Evolutionary conservation across 139 green algal species (phyloP).

Genomic region (Edaphochlamys debaryana): DNA sequence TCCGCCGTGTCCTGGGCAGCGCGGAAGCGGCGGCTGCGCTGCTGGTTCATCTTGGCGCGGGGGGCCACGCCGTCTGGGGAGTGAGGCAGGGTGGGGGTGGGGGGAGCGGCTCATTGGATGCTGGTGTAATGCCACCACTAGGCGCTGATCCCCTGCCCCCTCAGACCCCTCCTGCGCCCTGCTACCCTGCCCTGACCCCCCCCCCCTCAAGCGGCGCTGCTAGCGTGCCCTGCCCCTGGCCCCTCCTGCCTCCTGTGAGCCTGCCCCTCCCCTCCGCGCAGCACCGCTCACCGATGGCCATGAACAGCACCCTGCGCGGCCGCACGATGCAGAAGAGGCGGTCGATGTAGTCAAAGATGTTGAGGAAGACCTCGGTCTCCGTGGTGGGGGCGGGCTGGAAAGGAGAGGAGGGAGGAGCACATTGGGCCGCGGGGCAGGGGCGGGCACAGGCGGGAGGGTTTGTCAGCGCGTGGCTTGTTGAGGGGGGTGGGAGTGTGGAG

Average conservation of each 20-base stretch:
- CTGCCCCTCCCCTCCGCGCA: too few relatives aligned
- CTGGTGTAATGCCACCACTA: not conserved
- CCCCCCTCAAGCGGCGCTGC: too few relatives aligned
- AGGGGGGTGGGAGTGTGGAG: too few relatives aligned
- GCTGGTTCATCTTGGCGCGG: conserved; percentile 99
- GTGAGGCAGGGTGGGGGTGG: not conserved
- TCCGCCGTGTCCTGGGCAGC: conserved; percentile 78
- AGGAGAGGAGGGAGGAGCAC: not conserved
- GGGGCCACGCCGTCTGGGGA: conserved; percentile 94
- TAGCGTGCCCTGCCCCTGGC: too few relatives aligned
- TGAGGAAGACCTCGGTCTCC: conserved; percentile 95
- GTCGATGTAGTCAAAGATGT: conserved; percentile 99
- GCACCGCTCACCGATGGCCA: conserved; percentile 92
- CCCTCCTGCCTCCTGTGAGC: too few relatives aligned
- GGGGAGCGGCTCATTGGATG: not conserved
- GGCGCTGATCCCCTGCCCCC: too few relatives aligned
- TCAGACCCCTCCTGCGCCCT: too few relatives aligned
- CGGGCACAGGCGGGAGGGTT: too few relatives aligned
- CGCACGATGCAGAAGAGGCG: conserved; percentile 96
- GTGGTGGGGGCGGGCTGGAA: conserved; percentile 88
- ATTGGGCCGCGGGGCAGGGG: too few relatives aligned
- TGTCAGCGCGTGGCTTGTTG: too few relatives aligned
- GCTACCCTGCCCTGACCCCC: too few relatives aligned
- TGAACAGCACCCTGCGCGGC: conserved; percentile 96
- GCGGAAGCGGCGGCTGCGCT: conserved; percentile 95